A percentile compares a stretch with the other conserved stretches of the same genome.
Evolutionary conservation across 2,329 filamentous ascomycete species (phyloP).

Genomic region (Fusarium incarnatum): DNA sequence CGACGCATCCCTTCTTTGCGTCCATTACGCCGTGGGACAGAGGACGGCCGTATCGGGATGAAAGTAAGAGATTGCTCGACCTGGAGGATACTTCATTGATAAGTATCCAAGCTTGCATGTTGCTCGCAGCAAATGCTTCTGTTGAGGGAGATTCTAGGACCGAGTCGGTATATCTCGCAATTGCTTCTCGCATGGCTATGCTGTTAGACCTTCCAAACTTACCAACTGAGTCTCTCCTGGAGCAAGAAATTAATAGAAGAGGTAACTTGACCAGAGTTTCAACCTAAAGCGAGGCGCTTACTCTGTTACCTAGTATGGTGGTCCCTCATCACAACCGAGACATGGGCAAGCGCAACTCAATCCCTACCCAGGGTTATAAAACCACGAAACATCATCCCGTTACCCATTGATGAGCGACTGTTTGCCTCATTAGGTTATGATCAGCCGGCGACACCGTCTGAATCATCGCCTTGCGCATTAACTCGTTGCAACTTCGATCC

Average conservation of each 20-base stretch:
- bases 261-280: neutral
- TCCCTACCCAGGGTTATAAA: conserved; percentile 3
- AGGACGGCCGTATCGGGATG: conserved; percentile 5
- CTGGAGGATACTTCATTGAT: conserved; percentile 6
- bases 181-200: conserved; percentile 13
- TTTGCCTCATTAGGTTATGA: neutral
- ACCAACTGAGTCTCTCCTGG: neutral
- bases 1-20: neutral
- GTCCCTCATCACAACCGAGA: conserved; percentile 18
- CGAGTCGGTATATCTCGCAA: conserved; percentile 3
- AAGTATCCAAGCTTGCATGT: conserved; percentile 9
- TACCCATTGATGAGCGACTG: neutral
- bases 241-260: conserved; percentile 2
- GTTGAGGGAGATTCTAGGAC: conserved; percentile 6
- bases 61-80: conserved; percentile 7
- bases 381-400: neutral
- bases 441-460: neutral
- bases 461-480: neutral
- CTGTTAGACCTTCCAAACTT: conserved; percentile 9
- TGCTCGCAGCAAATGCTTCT: conserved; percentile 3
- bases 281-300: neutral
- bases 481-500: neutral
- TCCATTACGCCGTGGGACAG: conserved; percentile 8
- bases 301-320: conserved; percentile 6
- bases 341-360: conserved; percentile 12